Conservation (phyloP, 768 basidiomycete species). For the Boletus rubescentipes region DNA sequence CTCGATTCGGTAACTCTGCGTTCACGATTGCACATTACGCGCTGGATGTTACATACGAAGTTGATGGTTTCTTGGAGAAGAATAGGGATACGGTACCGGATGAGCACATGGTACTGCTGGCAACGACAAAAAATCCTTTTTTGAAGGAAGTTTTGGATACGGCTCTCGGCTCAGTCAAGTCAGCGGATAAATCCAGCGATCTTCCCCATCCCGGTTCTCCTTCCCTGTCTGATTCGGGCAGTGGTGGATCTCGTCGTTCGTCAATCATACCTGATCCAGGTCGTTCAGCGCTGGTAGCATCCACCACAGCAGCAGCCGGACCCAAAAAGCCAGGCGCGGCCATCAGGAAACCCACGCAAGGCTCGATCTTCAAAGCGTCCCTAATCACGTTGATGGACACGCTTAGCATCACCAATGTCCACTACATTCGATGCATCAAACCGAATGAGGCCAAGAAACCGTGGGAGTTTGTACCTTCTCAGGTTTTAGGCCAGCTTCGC, state of each 20-base stretch:
- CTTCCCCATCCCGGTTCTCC: constrained; percentile 73
- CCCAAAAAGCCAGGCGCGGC: constrained; percentile 65
- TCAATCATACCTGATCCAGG: constrained; percentile 89
- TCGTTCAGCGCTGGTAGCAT: constrained; percentile 65
- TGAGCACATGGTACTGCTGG: constrained; percentile 90
- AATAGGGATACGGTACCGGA: constrained; percentile 99
- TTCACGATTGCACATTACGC: constrained; percentile 99
- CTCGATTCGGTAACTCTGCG: constrained; percentile 94
- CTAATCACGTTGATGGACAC: constrained; percentile 96
- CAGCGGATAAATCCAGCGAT: constrained; percentile 44
- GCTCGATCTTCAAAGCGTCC: constrained; percentile 97
- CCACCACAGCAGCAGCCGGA: constrained; percentile 39
- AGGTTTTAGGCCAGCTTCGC: constrained; percentile 90
- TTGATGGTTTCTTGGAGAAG: constrained; percentile 98
- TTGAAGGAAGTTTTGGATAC: constrained; percentile 93
- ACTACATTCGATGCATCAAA: constrained; percentile 99
- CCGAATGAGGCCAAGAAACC: constrained; percentile 96
- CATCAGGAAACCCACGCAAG: constrained; percentile 92
- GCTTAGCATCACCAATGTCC: constrained; percentile 94
- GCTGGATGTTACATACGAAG: constrained; percentile 96
- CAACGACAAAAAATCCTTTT: constrained; percentile 86
- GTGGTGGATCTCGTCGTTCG: constrained; percentile 73
- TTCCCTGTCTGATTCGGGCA: constrained; percentile 74
- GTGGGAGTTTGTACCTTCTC: constrained; percentile 96
- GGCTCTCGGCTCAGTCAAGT: constrained; percentile 73